These are phyloP conservation scores for Carnegiea gigantea DNA, from an alignment of 179 eudicot species.

Conservation along the genomic window DNA sequence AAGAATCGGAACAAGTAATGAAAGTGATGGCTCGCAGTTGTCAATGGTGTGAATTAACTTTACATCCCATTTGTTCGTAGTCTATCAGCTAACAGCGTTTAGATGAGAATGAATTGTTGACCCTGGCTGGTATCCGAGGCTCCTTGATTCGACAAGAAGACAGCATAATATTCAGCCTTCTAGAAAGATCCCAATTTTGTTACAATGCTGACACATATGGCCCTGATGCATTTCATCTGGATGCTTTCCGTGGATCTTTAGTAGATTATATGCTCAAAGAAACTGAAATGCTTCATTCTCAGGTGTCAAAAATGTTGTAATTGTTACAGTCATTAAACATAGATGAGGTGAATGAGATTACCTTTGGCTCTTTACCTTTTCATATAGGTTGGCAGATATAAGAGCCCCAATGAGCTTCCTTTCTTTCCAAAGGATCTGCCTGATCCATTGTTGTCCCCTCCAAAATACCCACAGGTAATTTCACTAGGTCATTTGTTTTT, in stretches of 20 bases:
- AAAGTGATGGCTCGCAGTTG: not conserved
- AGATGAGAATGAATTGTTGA: slow-evolving; percentile 60
- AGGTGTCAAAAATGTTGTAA: slow-evolving; percentile 37
- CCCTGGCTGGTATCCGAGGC: slow-evolving; percentile 73
- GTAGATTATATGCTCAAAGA: slow-evolving; percentile 77
- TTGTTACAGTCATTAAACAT: not conserved
- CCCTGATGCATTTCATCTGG: slow-evolving; percentile 62
- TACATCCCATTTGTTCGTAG: slow-evolving; percentile 20
- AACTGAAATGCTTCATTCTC: slow-evolving; percentile 90
- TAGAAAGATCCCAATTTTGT: slow-evolving; percentile 90
- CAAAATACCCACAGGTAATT: slow-evolving; percentile 73
- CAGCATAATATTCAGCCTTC: slow-evolving; percentile 80
- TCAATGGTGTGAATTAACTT: not conserved
- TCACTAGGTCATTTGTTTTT: too few species aligned
- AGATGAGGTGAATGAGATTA: not conserved
- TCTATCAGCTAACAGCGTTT: slow-evolving; percentile 40
- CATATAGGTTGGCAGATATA: slow-evolving; percentile 73
- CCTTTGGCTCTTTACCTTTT: slow-evolving; percentile 3
- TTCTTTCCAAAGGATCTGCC: slow-evolving; percentile 77
- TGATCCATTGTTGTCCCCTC: slow-evolving; percentile 68
- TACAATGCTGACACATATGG: slow-evolving; percentile 78
- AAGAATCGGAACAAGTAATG: not conserved
- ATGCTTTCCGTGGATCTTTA: slow-evolving; percentile 70
- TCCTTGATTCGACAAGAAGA: slow-evolving; percentile 93
- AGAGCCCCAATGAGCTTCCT: slow-evolving; percentile 93